Base-by-base conservation (phyloP, 805 yeast species). In the Metschnikowia rubicola region DNA sequence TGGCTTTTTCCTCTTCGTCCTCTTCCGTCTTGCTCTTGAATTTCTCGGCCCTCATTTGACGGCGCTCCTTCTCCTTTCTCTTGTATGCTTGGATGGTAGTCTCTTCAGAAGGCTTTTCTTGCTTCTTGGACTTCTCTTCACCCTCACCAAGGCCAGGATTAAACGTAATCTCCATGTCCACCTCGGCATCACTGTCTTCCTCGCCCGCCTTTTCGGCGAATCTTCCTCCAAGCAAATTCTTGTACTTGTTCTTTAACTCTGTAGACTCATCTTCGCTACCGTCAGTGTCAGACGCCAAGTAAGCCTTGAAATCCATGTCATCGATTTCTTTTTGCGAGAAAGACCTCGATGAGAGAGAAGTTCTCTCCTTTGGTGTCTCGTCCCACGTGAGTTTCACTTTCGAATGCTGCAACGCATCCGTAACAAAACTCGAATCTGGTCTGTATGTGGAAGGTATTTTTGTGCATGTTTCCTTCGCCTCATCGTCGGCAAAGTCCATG, bases 331-430 rank as follows among this genome's bases (percentile, higher is more conserved):
- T 83, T 63, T 87, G 94, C 41, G 89, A 81, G 64, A 94, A 92
- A 7, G 90, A 88, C 56, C 85, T 83, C 12, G 86, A 77, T 1
- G 97, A 79, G 44, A 91, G 65, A 48, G 85, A 81, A 13, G 81
- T 65, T 60, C 99, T 80, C 60, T 90, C 97, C 48, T 83, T 84
- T 7, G 99, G 98, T 0, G 98, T 95, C 69, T 92, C 98, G 66
- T 94, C 99, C 99, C 99, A 94, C 0, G 98, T 91, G 55, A 94
- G 75, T 65, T 88, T 91, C 41, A 94, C 99, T 60, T 91, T 94
- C 12, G 98, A 91, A 62, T 90, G 96, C 64, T 94, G 97, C 50
- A 94, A 74, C 0, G 99, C 99, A 68, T 88, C 97, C 3, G 99
- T 94, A 30, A 88, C 87, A 65, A 94, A 94, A 9, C 77, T 73